Percentiles rank a stretch among this genome's conserved stretches.
These are phyloP conservation scores for Saturnispora mendoncae DNA, from an alignment of 805 yeast species.

Conservation along the genomic window DNA sequence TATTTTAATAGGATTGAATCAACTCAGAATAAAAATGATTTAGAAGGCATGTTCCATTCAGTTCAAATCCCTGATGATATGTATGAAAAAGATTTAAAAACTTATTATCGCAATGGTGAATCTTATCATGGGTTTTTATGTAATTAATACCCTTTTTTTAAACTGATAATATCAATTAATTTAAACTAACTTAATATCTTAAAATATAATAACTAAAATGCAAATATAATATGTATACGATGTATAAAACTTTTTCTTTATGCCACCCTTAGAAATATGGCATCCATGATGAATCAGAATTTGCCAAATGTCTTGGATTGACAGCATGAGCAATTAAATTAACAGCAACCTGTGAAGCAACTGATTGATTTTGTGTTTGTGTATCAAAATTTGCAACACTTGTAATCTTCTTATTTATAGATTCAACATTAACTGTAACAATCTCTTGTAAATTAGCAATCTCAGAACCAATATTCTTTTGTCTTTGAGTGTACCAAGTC, in stretches of 20 bases:
- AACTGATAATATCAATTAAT: no score
- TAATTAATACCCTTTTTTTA: no score
- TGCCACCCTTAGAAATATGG: constrained; percentile 64
- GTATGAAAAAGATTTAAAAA: constrained; percentile 18
- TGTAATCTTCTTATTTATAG: constrained; percentile 67
- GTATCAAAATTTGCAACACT: constrained; percentile 50
- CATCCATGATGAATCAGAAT: constrained; percentile 91
- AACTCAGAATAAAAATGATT: constrained; percentile 10
- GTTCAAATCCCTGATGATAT: constrained; percentile 15
- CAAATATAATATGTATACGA: not conserved
- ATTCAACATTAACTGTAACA: constrained; percentile 80
- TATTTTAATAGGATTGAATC: constrained; percentile 23
- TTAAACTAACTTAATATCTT: not conserved
- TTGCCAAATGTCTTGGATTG: constrained; percentile 86
- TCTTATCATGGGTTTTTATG: not conserved
- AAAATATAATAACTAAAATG: constrained; percentile 3
- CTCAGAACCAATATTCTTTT: constrained; percentile 74
- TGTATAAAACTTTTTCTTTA: no score
- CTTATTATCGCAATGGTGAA: constrained; percentile 1
- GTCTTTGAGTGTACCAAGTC: constrained; percentile 88
- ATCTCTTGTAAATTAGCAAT: constrained; percentile 69
- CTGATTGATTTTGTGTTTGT: constrained; percentile 50
- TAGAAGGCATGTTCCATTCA: constrained; percentile 3
- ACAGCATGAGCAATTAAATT: constrained; percentile 92
- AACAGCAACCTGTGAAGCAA: constrained; percentile 80